Evolutionary conservation across 2,329 filamentous ascomycete genomes (phyloP).

Genomic region (Shiraia bambusicola): DNA sequence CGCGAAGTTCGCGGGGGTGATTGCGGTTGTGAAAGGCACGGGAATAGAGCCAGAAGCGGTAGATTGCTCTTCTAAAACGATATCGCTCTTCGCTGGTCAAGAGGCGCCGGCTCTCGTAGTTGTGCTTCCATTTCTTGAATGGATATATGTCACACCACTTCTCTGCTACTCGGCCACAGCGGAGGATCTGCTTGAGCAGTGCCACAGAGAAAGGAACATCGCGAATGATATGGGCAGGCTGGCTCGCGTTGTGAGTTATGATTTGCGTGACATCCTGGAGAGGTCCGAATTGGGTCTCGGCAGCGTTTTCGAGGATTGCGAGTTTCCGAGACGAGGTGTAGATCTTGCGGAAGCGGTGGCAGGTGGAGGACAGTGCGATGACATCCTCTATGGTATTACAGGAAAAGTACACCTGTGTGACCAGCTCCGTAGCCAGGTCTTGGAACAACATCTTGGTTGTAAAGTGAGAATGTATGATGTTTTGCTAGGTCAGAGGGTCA

Average conservation of each 20-base stretch:
- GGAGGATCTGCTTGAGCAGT: constrained; percentile 57
- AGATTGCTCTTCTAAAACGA: constrained; percentile 58
- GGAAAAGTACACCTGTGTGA: constrained; percentile 59
- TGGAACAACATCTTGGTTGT: constrained; percentile 55
- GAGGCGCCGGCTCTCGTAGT: constrained; percentile 58
- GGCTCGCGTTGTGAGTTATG: constrained; percentile 61
- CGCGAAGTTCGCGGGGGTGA: constrained; percentile 54
- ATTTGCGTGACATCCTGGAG: constrained; percentile 61
- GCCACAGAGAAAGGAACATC: constrained; percentile 56
- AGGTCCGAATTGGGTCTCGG: constrained; percentile 60
- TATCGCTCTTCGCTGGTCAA: constrained; percentile 54
- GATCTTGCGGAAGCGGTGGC: constrained; percentile 56
- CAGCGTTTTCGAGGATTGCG: constrained; percentile 55
- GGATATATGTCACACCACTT: constrained; percentile 64
- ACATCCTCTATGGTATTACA: constrained; percentile 56
- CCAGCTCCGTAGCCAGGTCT: constrained; percentile 59
- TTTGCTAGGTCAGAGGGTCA: constrained; percentile 2
- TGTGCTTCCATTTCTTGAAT: constrained; percentile 62
- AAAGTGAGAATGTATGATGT: constrained; percentile 2
- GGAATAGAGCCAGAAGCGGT: constrained; percentile 62
- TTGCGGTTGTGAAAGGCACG: constrained; percentile 59
- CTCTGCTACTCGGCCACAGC: constrained; percentile 56
- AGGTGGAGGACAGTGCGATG: constrained; percentile 56
- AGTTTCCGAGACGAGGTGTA: constrained; percentile 57
- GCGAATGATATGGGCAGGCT: constrained; percentile 58